Evolutionary conservation across 768 basidiomycete genomes (phyloP), one percentile per base, ranked within the genome.

Genomic region (Boletellus ananas): DNA sequence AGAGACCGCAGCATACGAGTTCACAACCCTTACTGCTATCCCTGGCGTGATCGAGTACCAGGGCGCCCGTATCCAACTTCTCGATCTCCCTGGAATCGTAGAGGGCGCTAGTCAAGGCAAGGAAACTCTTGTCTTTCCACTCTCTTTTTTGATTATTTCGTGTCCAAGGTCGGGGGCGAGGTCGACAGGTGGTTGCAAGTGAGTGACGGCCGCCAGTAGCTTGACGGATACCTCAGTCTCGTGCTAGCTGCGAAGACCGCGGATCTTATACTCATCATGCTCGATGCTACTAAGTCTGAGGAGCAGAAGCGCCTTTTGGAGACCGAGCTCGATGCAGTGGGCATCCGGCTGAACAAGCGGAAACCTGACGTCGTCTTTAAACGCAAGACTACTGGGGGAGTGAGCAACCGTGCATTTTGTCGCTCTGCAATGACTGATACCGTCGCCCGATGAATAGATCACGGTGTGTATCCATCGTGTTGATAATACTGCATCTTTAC

Each of bases 1-100:
- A 4, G 87, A 87, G 61, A 73, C 88, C 0, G 96, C 94, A 13
- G 90, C 92, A 11, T 97, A 96, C 63, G 94, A 97, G 66, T 97
- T 96, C 70, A 96, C 94, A 3, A 95, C 91, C 4, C 78, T 95
- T 29, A 90, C 89, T 10, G 95, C 96, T 10, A 98, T 99, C 53
- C 95, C 96, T 33, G 96, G 96, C 43, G 96, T 98, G 3, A 82
- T 98, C 16, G 94, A 98, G 62, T 90, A 98, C 66, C 85, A 95
- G 67, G 96, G 96, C 25, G 85, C 87, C 3, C 79, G 91, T 37
- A 94, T 98, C 49, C 96, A 99, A 65, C 78, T 97, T 38, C 79
- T 97, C 14, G 94, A 97, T 80, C 73, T 97, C 29, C 94, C 94
- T 2, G 94, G 94, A 69, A 97, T 97, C 58, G 92, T 97, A 8